A percentile compares a stretch with the other conserved stretches of the same genome.
phyloP scores from a whole-genome alignment of 1,284 basidiomycete species.

The Marasmius oreades region DNA sequence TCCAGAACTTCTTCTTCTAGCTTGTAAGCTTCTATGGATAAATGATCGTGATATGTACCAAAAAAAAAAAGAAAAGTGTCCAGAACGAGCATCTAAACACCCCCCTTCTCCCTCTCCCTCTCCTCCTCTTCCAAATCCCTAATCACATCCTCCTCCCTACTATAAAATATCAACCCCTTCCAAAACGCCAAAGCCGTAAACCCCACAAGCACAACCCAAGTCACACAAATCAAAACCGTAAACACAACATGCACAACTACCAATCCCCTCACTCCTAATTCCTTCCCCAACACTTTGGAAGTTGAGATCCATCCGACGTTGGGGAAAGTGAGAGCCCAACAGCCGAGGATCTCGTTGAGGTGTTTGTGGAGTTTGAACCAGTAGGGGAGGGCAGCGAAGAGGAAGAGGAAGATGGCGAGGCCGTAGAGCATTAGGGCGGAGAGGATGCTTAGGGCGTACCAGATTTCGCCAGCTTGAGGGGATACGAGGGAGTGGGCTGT shows the following conservation, averaged over 20 bases:
- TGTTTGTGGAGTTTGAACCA: constrained; percentile 49
- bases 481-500: constrained; percentile 35
- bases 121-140: constrained; percentile 24
- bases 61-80: too few species aligned
- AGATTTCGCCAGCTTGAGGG: constrained; percentile 42
- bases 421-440: constrained; percentile 39
- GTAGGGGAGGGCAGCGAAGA: constrained; percentile 42
- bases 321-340: constrained; percentile 49
- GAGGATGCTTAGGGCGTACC: constrained; percentile 41
- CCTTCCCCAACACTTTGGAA: constrained; percentile 36
- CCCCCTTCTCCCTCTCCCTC: not conserved
- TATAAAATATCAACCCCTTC: constrained; percentile 42
- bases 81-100: too few species aligned
- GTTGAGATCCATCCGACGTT: constrained; percentile 50
- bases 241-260: constrained; percentile 37
- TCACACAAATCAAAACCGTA: constrained; percentile 33
- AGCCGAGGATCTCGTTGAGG: constrained; percentile 46
- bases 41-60: too few species aligned
- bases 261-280: constrained; percentile 38
- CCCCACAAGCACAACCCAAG: constrained; percentile 38
- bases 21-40: too few species aligned
- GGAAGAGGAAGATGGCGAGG: constrained; percentile 44
- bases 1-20: too few species aligned
- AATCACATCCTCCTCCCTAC: constrained; percentile 40
- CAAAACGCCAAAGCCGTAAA: constrained; percentile 40